These are phyloP conservation scores for Crithidia sp. DNA, from an alignment of 208 protist species.

Conservation along the genomic window DNA sequence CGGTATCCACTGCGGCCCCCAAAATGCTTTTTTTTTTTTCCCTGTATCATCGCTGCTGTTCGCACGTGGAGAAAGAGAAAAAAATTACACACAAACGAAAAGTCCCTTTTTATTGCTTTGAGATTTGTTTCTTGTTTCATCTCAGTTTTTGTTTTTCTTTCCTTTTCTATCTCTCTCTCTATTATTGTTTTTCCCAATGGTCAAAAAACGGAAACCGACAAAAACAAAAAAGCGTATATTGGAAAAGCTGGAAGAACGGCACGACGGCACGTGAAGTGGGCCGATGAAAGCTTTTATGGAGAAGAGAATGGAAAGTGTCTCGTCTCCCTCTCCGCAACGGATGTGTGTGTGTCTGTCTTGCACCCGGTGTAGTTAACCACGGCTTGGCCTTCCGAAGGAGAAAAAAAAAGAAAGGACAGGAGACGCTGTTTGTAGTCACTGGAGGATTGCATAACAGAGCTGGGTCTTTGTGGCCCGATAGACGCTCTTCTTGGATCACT, in stretches of 20 bases:
- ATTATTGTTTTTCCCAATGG: background rate
- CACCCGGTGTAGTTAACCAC: too few species aligned
- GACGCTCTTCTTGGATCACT: too few species aligned
- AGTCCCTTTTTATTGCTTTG: background rate
- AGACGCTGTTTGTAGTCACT: too few species aligned
- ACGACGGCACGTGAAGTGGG: background rate
- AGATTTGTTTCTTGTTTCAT: conserved; percentile 1
- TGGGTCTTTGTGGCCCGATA: too few species aligned
- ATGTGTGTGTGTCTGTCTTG: too few species aligned
- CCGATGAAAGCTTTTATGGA: background rate
- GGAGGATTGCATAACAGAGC: too few species aligned
- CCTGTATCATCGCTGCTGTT: too few species aligned
- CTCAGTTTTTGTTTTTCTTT: background rate
- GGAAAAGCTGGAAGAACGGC: background rate
- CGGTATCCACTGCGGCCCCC: too few species aligned
- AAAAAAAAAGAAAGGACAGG: too few species aligned
- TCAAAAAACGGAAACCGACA: background rate
- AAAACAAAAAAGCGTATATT: background rate
- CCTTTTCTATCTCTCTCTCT: conserved; percentile 3
- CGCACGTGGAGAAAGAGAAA: background rate
- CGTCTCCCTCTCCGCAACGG: too few species aligned
- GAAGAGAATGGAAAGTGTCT: background rate
- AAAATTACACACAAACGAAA: background rate
- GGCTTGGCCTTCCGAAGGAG: too few species aligned
- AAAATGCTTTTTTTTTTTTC: background rate